These are phyloP conservation scores for Martiniozyma abietophila DNA, from an alignment of 805 yeast species.

Conservation along the genomic window DNA sequence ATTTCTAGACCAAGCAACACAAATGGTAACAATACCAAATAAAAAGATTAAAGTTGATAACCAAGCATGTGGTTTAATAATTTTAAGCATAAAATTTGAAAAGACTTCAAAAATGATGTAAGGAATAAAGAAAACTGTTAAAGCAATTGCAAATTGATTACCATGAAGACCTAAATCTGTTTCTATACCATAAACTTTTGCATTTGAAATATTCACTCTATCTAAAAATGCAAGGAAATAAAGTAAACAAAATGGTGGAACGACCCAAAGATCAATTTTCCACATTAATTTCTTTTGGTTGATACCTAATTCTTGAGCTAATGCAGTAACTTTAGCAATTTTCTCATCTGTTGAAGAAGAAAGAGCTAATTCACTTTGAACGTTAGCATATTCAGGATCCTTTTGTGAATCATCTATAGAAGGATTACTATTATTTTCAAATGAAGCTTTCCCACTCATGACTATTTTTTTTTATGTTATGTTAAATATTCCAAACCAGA, in stretches of 20 bases:
- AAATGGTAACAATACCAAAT: constrained; percentile 55
- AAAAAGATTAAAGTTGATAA: constrained; percentile 45
- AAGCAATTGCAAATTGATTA: constrained; percentile 51
- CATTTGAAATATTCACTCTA: constrained; percentile 76
- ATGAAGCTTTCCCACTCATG: too few relatives aligned
- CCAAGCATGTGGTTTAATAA: constrained; percentile 57
- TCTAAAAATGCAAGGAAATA: constrained; percentile 73
- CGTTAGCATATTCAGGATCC: too few relatives aligned
- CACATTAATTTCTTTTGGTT: constrained; percentile 49
- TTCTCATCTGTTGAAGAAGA: constrained; percentile 9
- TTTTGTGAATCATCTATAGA: too few relatives aligned
- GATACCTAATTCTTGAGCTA: constrained; percentile 39
- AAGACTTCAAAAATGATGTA: constrained; percentile 59
- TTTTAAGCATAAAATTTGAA: constrained; percentile 52
- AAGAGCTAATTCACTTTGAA: too few relatives aligned
- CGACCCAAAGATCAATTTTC: constrained; percentile 59
- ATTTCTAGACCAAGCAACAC: constrained; percentile 53
- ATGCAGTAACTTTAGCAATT: constrained; percentile 17
- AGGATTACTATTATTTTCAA: too few relatives aligned
- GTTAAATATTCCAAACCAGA: too few relatives aligned
- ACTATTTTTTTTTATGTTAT: too few relatives aligned
- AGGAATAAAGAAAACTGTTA: constrained; percentile 66
- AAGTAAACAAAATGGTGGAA: constrained; percentile 67
- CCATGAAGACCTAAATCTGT: constrained; percentile 45
- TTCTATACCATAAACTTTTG: constrained; percentile 61